These are phyloP conservation scores for Simmondsia chinensis DNA, from an alignment of 148 eudicot genomes.

Conservation along the genomic window DNA sequence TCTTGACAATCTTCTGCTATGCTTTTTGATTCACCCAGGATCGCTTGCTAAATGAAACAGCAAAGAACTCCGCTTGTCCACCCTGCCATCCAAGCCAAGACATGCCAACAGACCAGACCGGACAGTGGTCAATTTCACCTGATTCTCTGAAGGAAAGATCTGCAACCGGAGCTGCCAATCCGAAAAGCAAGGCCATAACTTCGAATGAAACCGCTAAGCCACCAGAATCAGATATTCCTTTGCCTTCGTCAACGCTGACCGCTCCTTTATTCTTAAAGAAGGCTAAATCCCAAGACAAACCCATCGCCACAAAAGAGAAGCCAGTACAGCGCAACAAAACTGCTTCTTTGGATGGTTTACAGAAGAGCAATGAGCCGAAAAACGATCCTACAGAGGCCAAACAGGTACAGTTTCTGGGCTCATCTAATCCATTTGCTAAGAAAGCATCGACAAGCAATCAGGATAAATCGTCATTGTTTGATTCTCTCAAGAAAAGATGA, in stretches of 20 bases:
- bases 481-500: slow-evolving; percentile 76
- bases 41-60: slow-evolving; percentile 43
- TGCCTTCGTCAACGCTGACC: slow-evolving; percentile 21
- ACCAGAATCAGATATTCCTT: slow-evolving; percentile 35
- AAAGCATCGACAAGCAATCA: slow-evolving; percentile 29
- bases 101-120: slow-evolving; percentile 9
- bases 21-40: slow-evolving; percentile 38
- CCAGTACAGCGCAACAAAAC: slow-evolving; percentile 17
- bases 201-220: slow-evolving; percentile 25
- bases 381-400: slow-evolving; percentile 17
- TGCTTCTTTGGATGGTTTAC: slow-evolving; percentile 18
- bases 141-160: slow-evolving; percentile 12
- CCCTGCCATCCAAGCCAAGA: slow-evolving; percentile 10
- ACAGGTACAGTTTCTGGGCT: slow-evolving; percentile 16
- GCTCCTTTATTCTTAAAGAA: slow-evolving; percentile 45
- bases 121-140: slow-evolving; percentile 10
- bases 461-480: slow-evolving; percentile 55
- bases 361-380: slow-evolving; percentile 11
- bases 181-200: slow-evolving; percentile 17
- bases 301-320: slow-evolving; percentile 20
- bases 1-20: not conserved
- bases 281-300: slow-evolving; percentile 24
- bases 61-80: slow-evolving; percentile 15
- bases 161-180: slow-evolving; percentile 9
- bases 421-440: slow-evolving; percentile 56